Evolutionary conservation across 495 filamentous ascomycete genomes (phyloP).

Genomic region (Alectoria sarmentosa): DNA sequence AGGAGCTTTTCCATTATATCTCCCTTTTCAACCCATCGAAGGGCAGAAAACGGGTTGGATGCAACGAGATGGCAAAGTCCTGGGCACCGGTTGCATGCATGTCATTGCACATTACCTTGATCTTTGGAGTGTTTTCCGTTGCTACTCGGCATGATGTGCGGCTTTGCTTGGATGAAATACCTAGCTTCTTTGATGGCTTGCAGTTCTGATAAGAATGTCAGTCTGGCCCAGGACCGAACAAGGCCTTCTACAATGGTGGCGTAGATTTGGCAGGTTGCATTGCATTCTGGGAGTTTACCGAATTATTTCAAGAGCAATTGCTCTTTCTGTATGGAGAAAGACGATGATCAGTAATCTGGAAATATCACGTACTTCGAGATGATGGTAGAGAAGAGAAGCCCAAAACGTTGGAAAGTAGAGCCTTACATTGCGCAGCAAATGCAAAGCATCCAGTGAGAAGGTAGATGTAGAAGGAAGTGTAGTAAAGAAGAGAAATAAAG

Average conservation of each 20-base stretch:
- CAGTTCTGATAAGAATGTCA: background rate
- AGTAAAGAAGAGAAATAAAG: background rate
- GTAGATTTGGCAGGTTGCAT: background rate
- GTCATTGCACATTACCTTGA: conserved; percentile 23
- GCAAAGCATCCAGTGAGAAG: background rate
- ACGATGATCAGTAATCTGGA: background rate
- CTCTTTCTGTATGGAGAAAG: background rate
- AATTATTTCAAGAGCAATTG: background rate
- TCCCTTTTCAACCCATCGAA: background rate
- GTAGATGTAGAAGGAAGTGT: background rate
- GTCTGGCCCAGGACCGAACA: background rate
- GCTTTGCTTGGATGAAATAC: conserved; percentile 13
- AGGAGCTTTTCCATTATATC: conserved; percentile 22
- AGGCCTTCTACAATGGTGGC: background rate
- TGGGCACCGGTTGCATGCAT: conserved; percentile 25
- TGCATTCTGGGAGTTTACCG: background rate
- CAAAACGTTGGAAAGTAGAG: background rate
- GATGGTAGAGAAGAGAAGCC: background rate
- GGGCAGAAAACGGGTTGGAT: conserved; percentile 11
- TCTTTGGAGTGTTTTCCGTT: conserved; percentile 13
- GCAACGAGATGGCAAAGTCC: background rate
- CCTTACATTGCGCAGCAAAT: background rate
- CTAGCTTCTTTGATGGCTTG: conserved; percentile 2
- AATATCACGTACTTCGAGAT: background rate
- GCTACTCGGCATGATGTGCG: conserved; percentile 24